Base-by-base conservation (phyloP, 2,329 filamentous ascomycete genomes). In the Penicillium sp. region DNA sequence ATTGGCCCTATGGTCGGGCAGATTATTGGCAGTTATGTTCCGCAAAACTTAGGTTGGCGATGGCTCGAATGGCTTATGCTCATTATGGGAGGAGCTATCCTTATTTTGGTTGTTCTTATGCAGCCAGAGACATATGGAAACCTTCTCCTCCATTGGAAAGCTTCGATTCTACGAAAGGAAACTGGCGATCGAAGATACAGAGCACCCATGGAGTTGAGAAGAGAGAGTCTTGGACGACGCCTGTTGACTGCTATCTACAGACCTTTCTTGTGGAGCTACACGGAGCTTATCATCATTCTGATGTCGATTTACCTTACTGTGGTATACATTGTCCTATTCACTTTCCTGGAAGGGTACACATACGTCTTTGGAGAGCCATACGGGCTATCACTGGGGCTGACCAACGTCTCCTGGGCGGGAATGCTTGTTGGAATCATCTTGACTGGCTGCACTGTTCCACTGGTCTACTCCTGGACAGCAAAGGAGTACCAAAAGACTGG, bases 301-400 rank as follows among this genome's bases (percentile, higher is more conserved):
- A 57, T 67, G 31, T 59, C 63, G 0, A 22, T 69, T 1, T 72
- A 72, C 40, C 50, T 72, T 13, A 61, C 59, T 0, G 49, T 68
- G 5, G 43, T 72, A 3, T 72, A 67, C 40, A 66, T 71, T 43
- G 56, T 72, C 36, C 65, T 72, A 9, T 72, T 70, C 48, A 67
- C 67, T 9, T 71, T 71, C 45, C 43, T 71, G 8, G 76, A 78
- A 7, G 80, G 80, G 2, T 82, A 79, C 61, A 74, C 75, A 8
- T 81, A 75, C 63, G 75, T 82, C 58, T 83, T 84, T 67, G 68
- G 71, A 21, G 67, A 79, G 0, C 80, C 77, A 0, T 80, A 84
- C 60, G 70, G 71, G 14, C 73, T 80, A 22, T 78, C 75, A 0
- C 63, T 75, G 39, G 78, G 77, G 1, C 56, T 81, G 11, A 79